Evolutionary conservation across 2,329 filamentous ascomycete genomes (phyloP), one percentile per base, ranked within the genome.

Genomic region (Madurella fahalii): DNA sequence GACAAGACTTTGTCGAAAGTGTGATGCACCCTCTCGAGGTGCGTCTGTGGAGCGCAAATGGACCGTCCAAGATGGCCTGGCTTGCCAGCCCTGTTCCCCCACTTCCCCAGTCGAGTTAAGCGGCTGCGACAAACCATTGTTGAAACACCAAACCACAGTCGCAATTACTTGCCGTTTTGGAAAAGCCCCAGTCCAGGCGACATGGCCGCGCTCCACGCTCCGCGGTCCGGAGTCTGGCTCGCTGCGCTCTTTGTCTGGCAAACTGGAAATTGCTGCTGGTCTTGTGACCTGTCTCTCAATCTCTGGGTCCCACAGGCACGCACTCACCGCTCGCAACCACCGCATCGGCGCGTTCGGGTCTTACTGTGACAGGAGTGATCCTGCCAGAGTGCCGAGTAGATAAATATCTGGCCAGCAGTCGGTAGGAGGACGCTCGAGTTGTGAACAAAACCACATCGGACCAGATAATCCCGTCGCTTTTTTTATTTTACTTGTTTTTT

Each of bases 251-350:
- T 47, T 32, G n/a, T n/a, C 43, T 50, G 48, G 34, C 11, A 9
- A 11, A 37, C 13, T 37, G 44, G 46, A 63, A 60, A 56, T 58
- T 58, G 41, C 46, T 51, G 48, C 9, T 43, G 53, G 58, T 61
- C 61, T 58, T 60, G 58, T 62, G 61, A 61, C 61, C 55, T 30
- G 45, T 32, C 32, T 49, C 54, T n/a, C 32, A 59, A 55, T 56
- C 57, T 60, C 52, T 54, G n/a, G 56, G 59, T 60, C 49, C 58
- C 56, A 55, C 61, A 57, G 47, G 44, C 13, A 48, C 40, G 40
- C 43, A 12, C 49, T 57, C 59, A 61, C 57, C 59, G 57, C 59
- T 54, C 47, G 34, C 44, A 30, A 18, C 20, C 49, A 17, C 20
- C 17, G 34, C 20, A 37, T 57, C 51, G 44, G 48, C 42, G 50